Conservation (phyloP, 176 grass and related monocot genomes). For the Oryza glaberrima region DNA sequence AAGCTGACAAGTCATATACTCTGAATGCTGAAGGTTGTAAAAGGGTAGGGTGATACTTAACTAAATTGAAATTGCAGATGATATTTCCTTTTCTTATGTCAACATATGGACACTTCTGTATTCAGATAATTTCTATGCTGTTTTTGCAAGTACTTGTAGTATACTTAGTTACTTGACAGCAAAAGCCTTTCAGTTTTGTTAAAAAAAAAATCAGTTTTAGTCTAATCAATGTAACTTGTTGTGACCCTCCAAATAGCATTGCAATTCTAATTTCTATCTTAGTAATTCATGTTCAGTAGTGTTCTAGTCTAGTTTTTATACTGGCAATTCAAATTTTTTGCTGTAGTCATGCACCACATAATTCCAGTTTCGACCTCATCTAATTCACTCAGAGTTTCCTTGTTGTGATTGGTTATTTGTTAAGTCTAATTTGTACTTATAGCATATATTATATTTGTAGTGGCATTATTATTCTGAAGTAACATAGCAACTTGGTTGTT, state of each 20-base stretch:
- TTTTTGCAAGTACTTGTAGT: not conserved
- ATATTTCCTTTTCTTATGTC: not conserved
- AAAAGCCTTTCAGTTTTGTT: too few relatives aligned
- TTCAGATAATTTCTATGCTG: not conserved
- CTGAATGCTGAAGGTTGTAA: not conserved
- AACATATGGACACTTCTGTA: not conserved
- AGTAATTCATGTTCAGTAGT: not conserved
- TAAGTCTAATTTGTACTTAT: constrained; percentile 1
- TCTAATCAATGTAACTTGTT: not conserved
- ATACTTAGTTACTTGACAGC: not conserved
- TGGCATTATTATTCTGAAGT: not conserved
- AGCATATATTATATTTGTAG: not conserved
- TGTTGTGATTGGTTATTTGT: not conserved
- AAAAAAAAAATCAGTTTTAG: too few relatives aligned
- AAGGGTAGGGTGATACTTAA: constrained; percentile 5
- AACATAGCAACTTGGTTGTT: too few relatives aligned
- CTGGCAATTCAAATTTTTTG: not conserved
- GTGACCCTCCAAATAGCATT: not conserved
- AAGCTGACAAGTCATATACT: constrained; percentile 1
- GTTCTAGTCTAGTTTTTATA: not conserved
- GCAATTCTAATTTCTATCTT: too few relatives aligned
- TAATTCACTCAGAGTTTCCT: not conserved
- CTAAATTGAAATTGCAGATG: not conserved
- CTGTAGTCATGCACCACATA: not conserved
- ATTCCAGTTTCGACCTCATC: not conserved